Evolutionary conservation across 495 filamentous ascomycete genomes (phyloP).

Genomic region (Ascodesmis nigricans): DNA sequence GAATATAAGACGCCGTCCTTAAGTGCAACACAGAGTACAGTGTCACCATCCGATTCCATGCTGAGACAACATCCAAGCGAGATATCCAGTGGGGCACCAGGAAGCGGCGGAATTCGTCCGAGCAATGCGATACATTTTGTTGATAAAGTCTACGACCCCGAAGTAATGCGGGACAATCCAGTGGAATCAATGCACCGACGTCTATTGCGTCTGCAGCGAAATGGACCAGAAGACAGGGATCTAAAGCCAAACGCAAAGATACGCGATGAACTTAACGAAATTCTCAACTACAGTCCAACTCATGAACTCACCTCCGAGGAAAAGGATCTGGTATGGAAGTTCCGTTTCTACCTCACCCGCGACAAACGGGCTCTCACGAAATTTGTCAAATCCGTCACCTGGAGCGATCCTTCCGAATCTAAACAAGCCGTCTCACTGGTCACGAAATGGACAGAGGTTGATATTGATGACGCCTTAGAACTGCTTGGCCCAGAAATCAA

Average conservation of each 20-base stretch:
- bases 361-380: conserved; percentile 92
- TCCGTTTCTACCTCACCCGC: conserved; percentile 73
- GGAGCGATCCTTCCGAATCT: conserved; percentile 68
- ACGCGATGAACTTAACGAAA: conserved; percentile 73
- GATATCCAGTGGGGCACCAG: no score
- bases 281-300: conserved; percentile 82
- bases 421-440: conserved; percentile 77
- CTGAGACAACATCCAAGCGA: no score
- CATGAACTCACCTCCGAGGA: conserved; percentile 71
- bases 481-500: conserved; percentile 81
- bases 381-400: conserved; percentile 90
- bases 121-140: no score
- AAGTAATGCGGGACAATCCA: conserved; percentile 74
- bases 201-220: conserved; percentile 79
- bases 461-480: conserved; percentile 90
- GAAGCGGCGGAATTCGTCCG: no score
- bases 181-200: conserved; percentile 87
- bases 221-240: conserved; percentile 76
- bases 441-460: conserved; percentile 88
- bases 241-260: conserved; percentile 92
- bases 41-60: conserved; percentile 29
- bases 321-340: conserved; percentile 92
- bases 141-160: conserved; percentile 78
- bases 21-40: conserved; percentile 38
- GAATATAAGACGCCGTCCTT: conserved; percentile 57